Base-by-base conservation (phyloP, 1,139 yeast species). In the Tardiomyces digboiensis region DNA sequence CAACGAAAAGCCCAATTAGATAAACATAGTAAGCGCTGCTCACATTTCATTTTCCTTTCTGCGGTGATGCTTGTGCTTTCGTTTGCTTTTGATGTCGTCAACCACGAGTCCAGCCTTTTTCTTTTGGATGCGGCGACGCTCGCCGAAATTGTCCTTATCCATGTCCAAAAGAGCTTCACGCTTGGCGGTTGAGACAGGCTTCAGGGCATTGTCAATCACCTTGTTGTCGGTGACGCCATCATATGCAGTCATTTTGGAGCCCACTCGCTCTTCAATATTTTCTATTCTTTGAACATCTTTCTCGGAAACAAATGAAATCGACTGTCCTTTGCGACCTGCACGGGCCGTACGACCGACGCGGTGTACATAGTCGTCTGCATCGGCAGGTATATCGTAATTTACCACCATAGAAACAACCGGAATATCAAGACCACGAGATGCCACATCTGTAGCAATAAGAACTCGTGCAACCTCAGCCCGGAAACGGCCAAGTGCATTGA, bases 271-370 rank as follows among this genome's bases (percentile, higher is more conserved):
- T 62, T 91, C 99, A 45, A 91, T 91, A 7, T 91, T 81, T 52
- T 85, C 76, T 10, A 91, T 75, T 56, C 97, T 74, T 21, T 72
- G 75, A 16, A 91, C 82, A 58, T 91, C 98, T 48, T 82, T 78
- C 56, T 89, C 96, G 1, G 95, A 78, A 5, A 91, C 82, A 48
- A 91, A 73, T 13, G 93, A 78, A 2, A 82, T 62, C 18, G 82
- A 70, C 51, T 74, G 80, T 60, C 91, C 91, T 44, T 70, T 68
- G 56, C 94, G 74, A 5, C 97, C 97, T 3, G 98, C 98, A 74
- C 99, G 84, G n/a, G 98, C 99, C 18, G 98, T 91, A 78, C 99
- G 87, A 74, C 99, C 99, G n/a, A 89, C 95, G 62, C 99, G 74
- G 67, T 91, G 99, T 46, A 91, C 86, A 58, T 84, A 93, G 61